phyloP scores from a whole-genome alignment of 371 early-diverging fungal species.

The Chytridium lagenaria region DNA sequence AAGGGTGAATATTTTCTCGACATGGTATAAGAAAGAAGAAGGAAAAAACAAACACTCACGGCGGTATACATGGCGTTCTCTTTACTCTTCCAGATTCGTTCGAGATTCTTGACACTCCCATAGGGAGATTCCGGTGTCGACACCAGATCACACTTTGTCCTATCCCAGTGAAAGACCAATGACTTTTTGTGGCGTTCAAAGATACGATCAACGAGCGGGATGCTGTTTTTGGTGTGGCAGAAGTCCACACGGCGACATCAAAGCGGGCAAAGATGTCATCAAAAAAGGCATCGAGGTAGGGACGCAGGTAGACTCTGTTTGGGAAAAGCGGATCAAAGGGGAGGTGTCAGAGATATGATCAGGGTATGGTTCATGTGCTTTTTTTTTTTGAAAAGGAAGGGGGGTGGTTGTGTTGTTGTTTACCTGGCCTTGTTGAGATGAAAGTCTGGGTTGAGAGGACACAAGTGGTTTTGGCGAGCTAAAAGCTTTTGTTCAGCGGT shows the following conservation, averaged over 20 bases:
- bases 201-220: constrained; percentile 20
- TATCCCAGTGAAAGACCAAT: not conserved
- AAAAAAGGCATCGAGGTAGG: constrained; percentile 47
- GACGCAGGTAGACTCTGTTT: constrained; percentile 42
- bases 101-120: constrained; percentile 39
- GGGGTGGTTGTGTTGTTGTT: no score
- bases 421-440: constrained; percentile 17
- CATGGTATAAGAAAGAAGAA: not conserved
- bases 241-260: constrained; percentile 49
- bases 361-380: no score
- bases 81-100: constrained; percentile 31
- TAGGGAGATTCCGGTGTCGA: constrained; percentile 1
- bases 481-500: constrained; percentile 8
- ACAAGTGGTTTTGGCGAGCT: constrained; percentile 28
- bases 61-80: not conserved
- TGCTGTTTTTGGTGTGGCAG: constrained; percentile 44
- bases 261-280: constrained; percentile 36
- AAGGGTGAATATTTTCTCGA: not conserved
- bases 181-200: not conserved
- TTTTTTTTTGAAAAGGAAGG: no score
- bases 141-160: constrained; percentile 4
- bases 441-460: constrained; percentile 32
- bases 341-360: no score
- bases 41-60: not conserved
- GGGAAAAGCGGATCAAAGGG: no score